These are phyloP conservation scores for Paramyrothecium roridum DNA, from an alignment of 2,329 filamentous ascomycete genomes.

Conservation along the genomic window DNA sequence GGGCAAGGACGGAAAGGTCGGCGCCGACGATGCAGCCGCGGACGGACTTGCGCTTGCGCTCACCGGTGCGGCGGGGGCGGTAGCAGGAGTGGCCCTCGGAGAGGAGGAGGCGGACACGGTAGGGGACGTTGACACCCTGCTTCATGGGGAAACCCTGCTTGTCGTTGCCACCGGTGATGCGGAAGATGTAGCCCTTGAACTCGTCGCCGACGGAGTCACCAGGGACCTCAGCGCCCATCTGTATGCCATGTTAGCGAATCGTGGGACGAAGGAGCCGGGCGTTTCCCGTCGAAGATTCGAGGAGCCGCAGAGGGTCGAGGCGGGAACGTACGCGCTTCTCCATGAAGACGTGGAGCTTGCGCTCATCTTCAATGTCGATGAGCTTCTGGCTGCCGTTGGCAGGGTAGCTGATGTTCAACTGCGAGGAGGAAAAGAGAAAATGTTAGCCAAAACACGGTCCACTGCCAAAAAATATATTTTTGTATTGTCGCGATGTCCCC, in stretches of 20 bases:
- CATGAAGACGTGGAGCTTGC: constrained; percentile 98
- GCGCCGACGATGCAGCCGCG: constrained; percentile 97
- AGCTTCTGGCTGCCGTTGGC: constrained; percentile 99
- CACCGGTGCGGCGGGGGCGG: constrained; percentile 93
- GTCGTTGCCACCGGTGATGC: constrained; percentile 99
- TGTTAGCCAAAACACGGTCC: constrained; percentile 27
- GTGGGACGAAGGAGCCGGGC: constrained; percentile 23
- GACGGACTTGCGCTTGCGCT: constrained; percentile 99
- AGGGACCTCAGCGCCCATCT: constrained; percentile 88
- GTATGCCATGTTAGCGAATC: constrained; percentile 13
- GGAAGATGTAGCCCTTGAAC: constrained; percentile 99
- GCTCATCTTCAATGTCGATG: constrained; percentile 98
- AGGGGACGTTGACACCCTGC: constrained; percentile 99
- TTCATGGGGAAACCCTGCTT: constrained; percentile 99
- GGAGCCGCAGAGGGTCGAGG: constrained; percentile 7
- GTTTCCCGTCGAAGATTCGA: constrained; percentile 6
- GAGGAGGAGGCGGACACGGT: constrained; percentile 96
- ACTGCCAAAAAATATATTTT: no score
- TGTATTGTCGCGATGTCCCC: background rate
- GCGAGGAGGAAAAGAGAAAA: constrained; percentile 4
- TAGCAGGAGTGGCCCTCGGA: constrained; percentile 98
- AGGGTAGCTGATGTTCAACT: constrained; percentile 78
- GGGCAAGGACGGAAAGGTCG: constrained; percentile 91
- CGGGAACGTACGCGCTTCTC: constrained; percentile 77
- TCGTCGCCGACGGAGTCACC: constrained; percentile 96